These are phyloP conservation scores for Hypoxylon trugodes DNA, from an alignment of 495 filamentous ascomycete genomes.

Conservation along the genomic window DNA sequence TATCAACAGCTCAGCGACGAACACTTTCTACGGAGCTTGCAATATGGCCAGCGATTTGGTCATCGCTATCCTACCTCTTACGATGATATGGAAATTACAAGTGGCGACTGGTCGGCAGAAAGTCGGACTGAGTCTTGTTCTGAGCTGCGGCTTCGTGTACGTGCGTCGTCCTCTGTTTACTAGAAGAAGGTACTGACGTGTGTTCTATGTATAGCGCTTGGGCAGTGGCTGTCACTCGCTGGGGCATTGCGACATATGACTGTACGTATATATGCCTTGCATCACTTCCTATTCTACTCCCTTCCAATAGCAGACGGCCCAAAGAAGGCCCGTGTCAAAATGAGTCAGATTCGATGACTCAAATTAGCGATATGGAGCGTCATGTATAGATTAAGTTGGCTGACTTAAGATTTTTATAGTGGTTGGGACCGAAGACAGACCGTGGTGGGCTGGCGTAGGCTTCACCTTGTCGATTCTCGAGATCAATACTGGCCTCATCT, in stretches of 20 bases:
- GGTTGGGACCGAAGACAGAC: constrained; percentile 29
- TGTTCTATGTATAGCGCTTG: constrained; percentile 37
- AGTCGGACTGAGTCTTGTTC: constrained; percentile 32
- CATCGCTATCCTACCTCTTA: constrained; percentile 40
- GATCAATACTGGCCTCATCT: constrained; percentile 52
- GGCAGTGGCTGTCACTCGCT: constrained; percentile 45
- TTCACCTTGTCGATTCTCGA: constrained; percentile 47
- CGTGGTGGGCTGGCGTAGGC: constrained; percentile 40
- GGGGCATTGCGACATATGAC: constrained; percentile 37
- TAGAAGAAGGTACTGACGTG: constrained; percentile 7
- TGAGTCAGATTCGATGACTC: no score
- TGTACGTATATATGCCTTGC: constrained; percentile 12
- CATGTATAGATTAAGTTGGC: background rate
- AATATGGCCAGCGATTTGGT: constrained; percentile 33
- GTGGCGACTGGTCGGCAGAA: constrained; percentile 26
- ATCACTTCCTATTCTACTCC: background rate
- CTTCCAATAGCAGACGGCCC: background rate
- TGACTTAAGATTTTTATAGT: constrained; percentile 11
- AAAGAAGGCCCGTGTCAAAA: no score
- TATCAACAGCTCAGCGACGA: constrained; percentile 38
- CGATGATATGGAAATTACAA: constrained; percentile 39
- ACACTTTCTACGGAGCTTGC: constrained; percentile 30
- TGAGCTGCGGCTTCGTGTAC: constrained; percentile 38
- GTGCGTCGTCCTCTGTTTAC: background rate
- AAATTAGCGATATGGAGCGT: no score